phyloP scores from a whole-genome alignment of 805 yeast species.

The Hyphopichia homilentoma region DNA sequence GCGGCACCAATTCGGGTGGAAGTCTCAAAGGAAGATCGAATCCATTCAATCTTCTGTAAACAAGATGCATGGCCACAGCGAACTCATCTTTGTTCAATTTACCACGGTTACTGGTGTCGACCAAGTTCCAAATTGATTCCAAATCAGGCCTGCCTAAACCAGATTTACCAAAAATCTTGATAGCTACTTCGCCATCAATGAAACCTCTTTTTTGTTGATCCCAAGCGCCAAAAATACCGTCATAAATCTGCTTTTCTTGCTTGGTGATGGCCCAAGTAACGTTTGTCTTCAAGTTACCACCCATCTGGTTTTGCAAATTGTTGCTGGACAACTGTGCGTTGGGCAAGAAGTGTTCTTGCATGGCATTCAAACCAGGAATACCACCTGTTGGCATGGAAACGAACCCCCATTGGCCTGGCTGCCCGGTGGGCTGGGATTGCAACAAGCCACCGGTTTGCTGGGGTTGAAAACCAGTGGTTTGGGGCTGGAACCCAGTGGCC shows the following conservation, averaged over 20 bases:
- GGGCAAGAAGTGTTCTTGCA: slow-evolving; percentile 68
- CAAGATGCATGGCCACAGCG: slow-evolving; percentile 95
- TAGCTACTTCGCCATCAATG: slow-evolving; percentile 77
- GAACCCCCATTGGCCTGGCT: slow-evolving; percentile 81
- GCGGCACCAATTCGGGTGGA: slow-evolving; percentile 89
- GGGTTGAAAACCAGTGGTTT: slow-evolving; percentile 36
- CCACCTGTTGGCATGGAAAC: slow-evolving; percentile 67
- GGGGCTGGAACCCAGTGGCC: slow-evolving; percentile 24
- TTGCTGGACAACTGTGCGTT: slow-evolving; percentile 32
- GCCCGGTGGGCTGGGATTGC: slow-evolving; percentile 58
- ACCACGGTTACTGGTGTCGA: slow-evolving; percentile 81
- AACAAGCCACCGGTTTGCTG: slow-evolving; percentile 28
- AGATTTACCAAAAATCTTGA: slow-evolving; percentile 83
- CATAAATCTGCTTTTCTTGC: slow-evolving; percentile 83
- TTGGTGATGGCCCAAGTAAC: slow-evolving; percentile 82
- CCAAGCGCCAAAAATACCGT: slow-evolving; percentile 85
- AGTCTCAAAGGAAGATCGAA: slow-evolving; percentile 74
- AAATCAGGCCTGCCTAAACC: slow-evolving; percentile 83
- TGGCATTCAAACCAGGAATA: slow-evolving; percentile 64
- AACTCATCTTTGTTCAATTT: slow-evolving; percentile 85
- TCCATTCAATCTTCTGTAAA: slow-evolving; percentile 87
- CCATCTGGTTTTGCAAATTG: slow-evolving; percentile 42
- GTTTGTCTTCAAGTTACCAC: slow-evolving; percentile 44
- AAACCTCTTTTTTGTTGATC: slow-evolving; percentile 65
- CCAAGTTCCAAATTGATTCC: slow-evolving; percentile 86